Percentiles rank a stretch among this genome's conserved stretches.
These are phyloP conservation scores for Raddia distichophylla DNA, from an alignment of 176 grass and related monocot genomes.

Conservation along the genomic window DNA sequence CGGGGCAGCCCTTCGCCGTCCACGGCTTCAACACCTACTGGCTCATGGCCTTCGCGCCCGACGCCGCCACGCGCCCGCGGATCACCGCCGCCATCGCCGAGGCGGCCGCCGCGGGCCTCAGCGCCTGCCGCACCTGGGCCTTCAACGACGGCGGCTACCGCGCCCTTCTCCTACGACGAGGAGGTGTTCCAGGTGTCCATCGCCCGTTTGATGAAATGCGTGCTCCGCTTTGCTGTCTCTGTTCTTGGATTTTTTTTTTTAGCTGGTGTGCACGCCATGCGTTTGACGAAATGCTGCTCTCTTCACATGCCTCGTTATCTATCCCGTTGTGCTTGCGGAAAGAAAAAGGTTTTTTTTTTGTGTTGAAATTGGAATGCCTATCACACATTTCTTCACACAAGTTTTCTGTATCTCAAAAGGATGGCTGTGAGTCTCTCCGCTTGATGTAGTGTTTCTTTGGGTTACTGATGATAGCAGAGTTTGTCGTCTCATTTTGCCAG, in stretches of 20 bases:
- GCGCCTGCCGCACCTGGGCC: constrained; percentile 87
- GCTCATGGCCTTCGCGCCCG: constrained; percentile 80
- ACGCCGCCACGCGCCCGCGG: constrained; percentile 47
- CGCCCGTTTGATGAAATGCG: constrained; percentile 37
- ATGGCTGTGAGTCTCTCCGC: background rate
- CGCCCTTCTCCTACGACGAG: constrained; percentile 65
- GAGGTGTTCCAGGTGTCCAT: constrained; percentile 64
- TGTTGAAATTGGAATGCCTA: background rate
- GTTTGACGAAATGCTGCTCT: no score
- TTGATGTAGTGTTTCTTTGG: background rate
- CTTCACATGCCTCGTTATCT: no score
- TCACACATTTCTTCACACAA: background rate
- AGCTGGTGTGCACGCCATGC: no score
- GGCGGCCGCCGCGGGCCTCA: constrained; percentile 54
- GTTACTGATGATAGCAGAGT: background rate
- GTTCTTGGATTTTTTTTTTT: background rate
- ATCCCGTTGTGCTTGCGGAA: background rate
- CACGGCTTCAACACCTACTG: constrained; percentile 90
- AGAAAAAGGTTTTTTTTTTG: background rate
- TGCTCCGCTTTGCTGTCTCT: background rate
- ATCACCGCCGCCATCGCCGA: constrained; percentile 53
- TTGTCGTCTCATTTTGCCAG: constrained; percentile 26
- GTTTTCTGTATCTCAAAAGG: background rate
- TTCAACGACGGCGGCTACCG: constrained; percentile 74
- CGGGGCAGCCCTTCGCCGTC: constrained; percentile 57